A percentile compares a stretch with the other conserved stretches of the same genome.
These are phyloP conservation scores for Carex pumila DNA, from an alignment of 176 grass and related monocot genomes.

Conservation along the genomic window DNA sequence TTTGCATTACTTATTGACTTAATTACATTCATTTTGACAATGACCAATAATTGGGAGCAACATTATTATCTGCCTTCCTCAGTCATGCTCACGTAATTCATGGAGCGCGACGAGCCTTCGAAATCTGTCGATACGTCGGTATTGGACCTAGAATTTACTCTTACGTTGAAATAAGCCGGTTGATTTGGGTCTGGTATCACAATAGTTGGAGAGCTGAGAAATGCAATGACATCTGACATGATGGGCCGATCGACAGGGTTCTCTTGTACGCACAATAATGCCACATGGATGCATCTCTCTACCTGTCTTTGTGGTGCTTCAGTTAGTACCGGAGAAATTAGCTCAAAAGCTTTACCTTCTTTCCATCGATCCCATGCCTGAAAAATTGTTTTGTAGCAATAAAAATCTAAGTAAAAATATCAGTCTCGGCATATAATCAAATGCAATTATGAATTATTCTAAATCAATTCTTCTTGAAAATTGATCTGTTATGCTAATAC, in stretches of 20 bases:
- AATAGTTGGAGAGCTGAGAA: neutral
- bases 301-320: neutral
- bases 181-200: slow-evolving; percentile 15
- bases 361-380: slow-evolving; percentile 20
- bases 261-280: slow-evolving; percentile 21
- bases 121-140: neutral
- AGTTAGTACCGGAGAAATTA: neutral
- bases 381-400: neutral
- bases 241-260: slow-evolving; percentile 14
- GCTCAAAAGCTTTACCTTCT: neutral
- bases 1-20: neutral
- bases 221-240: slow-evolving; percentile 15
- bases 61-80: slow-evolving; percentile 8
- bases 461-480: neutral
- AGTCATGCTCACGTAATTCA: neutral
- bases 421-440: neutral
- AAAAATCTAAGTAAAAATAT: neutral
- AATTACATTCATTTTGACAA: neutral
- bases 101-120: neutral
- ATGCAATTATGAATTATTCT: neutral
- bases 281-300: slow-evolving; percentile 20
- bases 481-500: neutral
- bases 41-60: neutral
- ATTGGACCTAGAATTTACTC: neutral
- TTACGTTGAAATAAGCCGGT: slow-evolving; percentile 15